Evolutionary conservation across 352 stramenopile genomes (phyloP).

Genomic region (Globisporangium carolinianum): DNA sequence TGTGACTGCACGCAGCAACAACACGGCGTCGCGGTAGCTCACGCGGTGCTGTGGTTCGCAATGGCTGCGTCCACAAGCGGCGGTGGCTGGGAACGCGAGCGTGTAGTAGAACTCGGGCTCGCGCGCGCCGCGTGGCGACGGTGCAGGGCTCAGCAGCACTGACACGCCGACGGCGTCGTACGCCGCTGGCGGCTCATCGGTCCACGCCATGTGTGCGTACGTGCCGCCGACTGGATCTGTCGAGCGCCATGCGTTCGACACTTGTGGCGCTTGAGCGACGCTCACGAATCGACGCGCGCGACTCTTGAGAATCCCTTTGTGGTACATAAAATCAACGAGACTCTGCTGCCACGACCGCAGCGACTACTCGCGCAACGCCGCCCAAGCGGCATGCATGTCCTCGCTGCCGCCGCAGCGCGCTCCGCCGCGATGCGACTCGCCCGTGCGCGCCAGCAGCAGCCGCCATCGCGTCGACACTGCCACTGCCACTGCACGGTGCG

Average conservation of each 20-base stretch:
- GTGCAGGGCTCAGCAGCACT: conserved; percentile 29
- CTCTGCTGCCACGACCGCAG: neutral
- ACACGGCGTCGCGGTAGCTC: conserved; percentile 35
- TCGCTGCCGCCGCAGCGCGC: conserved; percentile 16
- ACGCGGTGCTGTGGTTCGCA: conserved; percentile 23
- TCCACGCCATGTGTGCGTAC: conserved; percentile 12
- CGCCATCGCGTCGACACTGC: neutral
- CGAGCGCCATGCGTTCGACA: neutral
- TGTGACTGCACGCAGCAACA: conserved; percentile 45
- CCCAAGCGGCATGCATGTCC: conserved; percentile 34
- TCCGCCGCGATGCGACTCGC: conserved; percentile 27
- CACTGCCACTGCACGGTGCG: conserved; percentile 15
- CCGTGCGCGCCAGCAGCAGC: conserved; percentile 1
- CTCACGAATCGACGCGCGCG: neutral
- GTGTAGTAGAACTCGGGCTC: conserved; percentile 66
- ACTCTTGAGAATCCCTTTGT: neutral
- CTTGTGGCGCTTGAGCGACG: neutral
- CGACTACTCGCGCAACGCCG: neutral
- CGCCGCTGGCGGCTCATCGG: neutral
- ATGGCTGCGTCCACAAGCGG: conserved; percentile 1
- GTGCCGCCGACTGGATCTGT: neutral
- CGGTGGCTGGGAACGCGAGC: conserved; percentile 53
- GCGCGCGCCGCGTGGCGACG: conserved; percentile 26
- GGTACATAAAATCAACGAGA: neutral
- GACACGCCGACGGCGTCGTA: conserved; percentile 40